Percentiles rank a stretch among this genome's conserved stretches.
These are phyloP conservation scores for Fomitopsis serialis DNA, from an alignment of 768 basidiomycete species.

Conservation along the genomic window DNA sequence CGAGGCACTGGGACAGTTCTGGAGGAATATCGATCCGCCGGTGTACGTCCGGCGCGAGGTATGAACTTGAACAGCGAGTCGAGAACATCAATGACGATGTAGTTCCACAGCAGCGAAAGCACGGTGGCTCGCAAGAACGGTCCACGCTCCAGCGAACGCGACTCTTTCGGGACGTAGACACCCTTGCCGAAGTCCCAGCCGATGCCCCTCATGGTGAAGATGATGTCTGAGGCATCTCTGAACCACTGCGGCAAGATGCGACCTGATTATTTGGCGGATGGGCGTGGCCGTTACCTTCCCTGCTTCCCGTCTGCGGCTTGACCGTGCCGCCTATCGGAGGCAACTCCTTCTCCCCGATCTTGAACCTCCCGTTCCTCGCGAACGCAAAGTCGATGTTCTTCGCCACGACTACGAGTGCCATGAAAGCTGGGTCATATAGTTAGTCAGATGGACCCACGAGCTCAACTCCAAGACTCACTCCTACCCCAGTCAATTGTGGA, in stretches of 20 bases:
- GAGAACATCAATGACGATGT: conserved; percentile 55
- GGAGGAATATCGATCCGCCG: conserved; percentile 70
- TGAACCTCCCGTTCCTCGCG: conserved; percentile 60
- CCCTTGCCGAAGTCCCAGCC: conserved; percentile 65
- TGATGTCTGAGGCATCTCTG: conserved; percentile 57
- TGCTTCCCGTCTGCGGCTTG: conserved; percentile 1
- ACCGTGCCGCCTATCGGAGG: background rate
- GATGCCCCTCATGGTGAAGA: conserved; percentile 56
- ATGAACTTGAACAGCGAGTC: conserved; percentile 63
- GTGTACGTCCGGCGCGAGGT: conserved; percentile 54
- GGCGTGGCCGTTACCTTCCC: conserved; percentile 1
- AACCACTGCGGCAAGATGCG: conserved; percentile 32
- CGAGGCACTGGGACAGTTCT: conserved; percentile 44
- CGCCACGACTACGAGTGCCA: conserved; percentile 30
- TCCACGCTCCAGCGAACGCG: conserved; percentile 43
- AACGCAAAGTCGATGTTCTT: conserved; percentile 64
- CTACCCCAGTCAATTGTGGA: conserved; percentile 3
- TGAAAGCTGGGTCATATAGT: background rate
- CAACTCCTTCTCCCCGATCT: conserved; percentile 46
- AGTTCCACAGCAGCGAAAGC: conserved; percentile 31
- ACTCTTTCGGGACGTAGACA: conserved; percentile 47
- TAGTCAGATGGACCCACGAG: background rate
- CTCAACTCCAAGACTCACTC: background rate
- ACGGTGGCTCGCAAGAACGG: conserved; percentile 45
- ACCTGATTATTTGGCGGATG: background rate